phyloP scores from a whole-genome alignment of 805 yeast species.

The Monosporozyma yasuniensis region DNA sequence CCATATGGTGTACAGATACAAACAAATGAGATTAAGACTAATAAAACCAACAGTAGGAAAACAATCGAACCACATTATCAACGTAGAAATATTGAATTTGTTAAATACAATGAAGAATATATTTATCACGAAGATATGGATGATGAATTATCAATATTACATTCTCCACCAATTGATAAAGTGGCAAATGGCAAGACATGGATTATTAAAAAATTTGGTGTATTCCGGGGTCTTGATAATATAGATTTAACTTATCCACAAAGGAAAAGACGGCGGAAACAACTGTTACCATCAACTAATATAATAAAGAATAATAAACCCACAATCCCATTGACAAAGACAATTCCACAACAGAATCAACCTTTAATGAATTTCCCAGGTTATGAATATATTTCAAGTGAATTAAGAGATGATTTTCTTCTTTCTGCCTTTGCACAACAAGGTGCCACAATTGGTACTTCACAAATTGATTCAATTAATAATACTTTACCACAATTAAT shows the following conservation, averaged over 20 bases:
- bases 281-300: no score
- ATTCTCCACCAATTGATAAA: slow-evolving; percentile 37
- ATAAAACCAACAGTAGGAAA: neutral
- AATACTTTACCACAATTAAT: neutral
- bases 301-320: no score
- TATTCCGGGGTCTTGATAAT: slow-evolving; percentile 36
- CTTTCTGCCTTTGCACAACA: slow-evolving; percentile 62
- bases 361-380: slow-evolving; percentile 7
- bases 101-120: slow-evolving; percentile 60
- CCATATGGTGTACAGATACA: slow-evolving; percentile 31
- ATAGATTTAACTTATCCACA: slow-evolving; percentile 17
- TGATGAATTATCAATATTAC: slow-evolving; percentile 42
- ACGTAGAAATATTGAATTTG: slow-evolving; percentile 65
- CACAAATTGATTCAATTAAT: slow-evolving; percentile 2
- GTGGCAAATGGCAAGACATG: slow-evolving; percentile 40
- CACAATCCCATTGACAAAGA: neutral
- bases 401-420: slow-evolving; percentile 61
- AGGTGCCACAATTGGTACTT: slow-evolving; percentile 3
- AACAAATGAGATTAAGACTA: no score
- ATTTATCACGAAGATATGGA: slow-evolving; percentile 85
- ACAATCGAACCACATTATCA: slow-evolving; percentile 46
- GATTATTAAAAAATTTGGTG: slow-evolving; percentile 74
- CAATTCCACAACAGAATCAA: neutral
- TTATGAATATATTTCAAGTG: slow-evolving; percentile 53
- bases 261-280: slow-evolving; percentile 9